A percentile compares a stretch with the other conserved stretches of the same genome.
phyloP scores from a whole-genome alignment of 192 early-diverging fungal species.

The Linnemannia hyalina region DNA sequence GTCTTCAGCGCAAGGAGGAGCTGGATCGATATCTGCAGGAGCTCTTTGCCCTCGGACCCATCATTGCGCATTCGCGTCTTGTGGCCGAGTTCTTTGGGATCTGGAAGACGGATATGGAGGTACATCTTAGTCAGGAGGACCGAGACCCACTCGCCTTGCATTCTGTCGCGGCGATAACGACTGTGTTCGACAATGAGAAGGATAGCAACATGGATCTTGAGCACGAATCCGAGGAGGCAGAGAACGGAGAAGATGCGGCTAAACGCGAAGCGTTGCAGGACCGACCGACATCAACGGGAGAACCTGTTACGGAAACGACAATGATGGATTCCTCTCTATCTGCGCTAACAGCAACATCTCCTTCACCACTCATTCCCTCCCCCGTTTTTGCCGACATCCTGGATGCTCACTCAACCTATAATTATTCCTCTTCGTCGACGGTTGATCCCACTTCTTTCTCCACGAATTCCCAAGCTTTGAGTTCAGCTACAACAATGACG shows the following conservation, averaged over 20 bases:
- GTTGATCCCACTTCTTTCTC: not conserved
- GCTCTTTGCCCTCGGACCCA: constrained; percentile 44
- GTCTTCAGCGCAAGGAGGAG: constrained; percentile 46
- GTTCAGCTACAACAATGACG: not conserved
- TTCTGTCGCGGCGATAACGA: not conserved
- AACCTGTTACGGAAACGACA: not conserved
- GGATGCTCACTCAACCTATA: not conserved
- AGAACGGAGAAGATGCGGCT: not conserved
- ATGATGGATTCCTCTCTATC: not conserved
- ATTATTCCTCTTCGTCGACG: not conserved
- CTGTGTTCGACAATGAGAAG: not conserved
- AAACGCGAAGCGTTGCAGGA: not conserved
- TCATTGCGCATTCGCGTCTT: constrained; percentile 44
- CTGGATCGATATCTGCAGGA: constrained; percentile 49
- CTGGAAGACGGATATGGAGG: constrained; percentile 54
- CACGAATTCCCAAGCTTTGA: too few species aligned
- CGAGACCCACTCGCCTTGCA: constrained; percentile 43
- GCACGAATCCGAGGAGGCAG: constrained; percentile 5
- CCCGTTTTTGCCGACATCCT: not conserved
- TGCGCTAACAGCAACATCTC: not conserved
- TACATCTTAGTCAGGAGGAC: constrained; percentile 45
- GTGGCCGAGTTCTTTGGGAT: constrained; percentile 54
- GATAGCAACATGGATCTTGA: not conserved
- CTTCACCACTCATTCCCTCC: not conserved
- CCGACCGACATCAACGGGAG: not conserved